Evolutionary conservation across 2,329 filamentous ascomycete genomes (phyloP).

Genomic region (Daldinia sp.): DNA sequence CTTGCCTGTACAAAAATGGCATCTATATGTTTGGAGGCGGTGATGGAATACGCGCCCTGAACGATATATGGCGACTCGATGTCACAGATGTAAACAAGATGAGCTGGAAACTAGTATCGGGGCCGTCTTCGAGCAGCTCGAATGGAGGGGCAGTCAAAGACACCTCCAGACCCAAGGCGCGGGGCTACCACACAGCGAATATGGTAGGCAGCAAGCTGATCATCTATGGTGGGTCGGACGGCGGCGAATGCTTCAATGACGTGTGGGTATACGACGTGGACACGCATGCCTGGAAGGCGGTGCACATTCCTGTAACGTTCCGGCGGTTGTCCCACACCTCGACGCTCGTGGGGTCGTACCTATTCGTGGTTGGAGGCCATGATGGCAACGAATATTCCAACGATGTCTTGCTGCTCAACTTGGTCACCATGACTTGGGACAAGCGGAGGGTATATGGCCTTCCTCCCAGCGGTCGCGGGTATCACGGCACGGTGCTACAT

Average conservation of each 20-base stretch:
- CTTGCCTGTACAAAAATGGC: slow-evolving; percentile 77
- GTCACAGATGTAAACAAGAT: slow-evolving; percentile 75
- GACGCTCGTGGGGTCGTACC: slow-evolving; percentile 76
- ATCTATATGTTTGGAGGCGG: slow-evolving; percentile 80
- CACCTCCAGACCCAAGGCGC: slow-evolving; percentile 67
- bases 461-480: slow-evolving; percentile 72
- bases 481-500: slow-evolving; percentile 74
- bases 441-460: slow-evolving; percentile 73
- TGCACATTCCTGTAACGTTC: slow-evolving; percentile 70
- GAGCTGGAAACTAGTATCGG: slow-evolving; percentile 75
- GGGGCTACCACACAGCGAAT: slow-evolving; percentile 79
- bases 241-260: slow-evolving; percentile 78
- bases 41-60: slow-evolving; percentile 76
- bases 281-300: slow-evolving; percentile 68
- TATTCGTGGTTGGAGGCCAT: slow-evolving; percentile 77
- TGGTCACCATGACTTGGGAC: slow-evolving; percentile 82
- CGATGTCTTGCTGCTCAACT: slow-evolving; percentile 75
- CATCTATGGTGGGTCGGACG: slow-evolving; percentile 77
- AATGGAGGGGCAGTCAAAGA: slow-evolving; percentile 36
- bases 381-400: slow-evolving; percentile 78
- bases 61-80: slow-evolving; percentile 79
- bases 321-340: slow-evolving; percentile 76
- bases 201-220: slow-evolving; percentile 80
- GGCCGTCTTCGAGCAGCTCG: slow-evolving; percentile 45
- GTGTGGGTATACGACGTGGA: slow-evolving; percentile 81